Conservation (phyloP, 371 early-diverging fungal species). For the Circinella minor region DNA sequence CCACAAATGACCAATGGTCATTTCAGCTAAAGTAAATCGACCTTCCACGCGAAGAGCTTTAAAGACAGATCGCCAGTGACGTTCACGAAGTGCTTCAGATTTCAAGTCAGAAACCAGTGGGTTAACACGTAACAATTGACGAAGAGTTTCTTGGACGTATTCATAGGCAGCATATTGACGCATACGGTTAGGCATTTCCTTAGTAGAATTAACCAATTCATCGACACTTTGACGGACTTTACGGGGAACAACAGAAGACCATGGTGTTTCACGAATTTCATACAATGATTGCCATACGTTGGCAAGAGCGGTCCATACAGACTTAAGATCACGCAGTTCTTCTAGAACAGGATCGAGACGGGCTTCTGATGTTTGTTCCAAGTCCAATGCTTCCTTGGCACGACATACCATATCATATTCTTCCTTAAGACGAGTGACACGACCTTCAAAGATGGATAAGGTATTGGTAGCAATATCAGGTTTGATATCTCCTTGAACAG, state of each 20-base stretch:
- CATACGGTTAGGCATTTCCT: constrained; percentile 94
- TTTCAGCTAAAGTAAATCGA: constrained; percentile 71
- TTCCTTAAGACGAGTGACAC: constrained; percentile 82
- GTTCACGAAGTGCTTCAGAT: constrained; percentile 94
- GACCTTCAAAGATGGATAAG: constrained; percentile 86
- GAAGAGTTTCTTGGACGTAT: constrained; percentile 86
- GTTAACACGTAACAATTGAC: constrained; percentile 82
- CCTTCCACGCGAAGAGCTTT: constrained; percentile 81
- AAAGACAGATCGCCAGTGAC: constrained; percentile 96
- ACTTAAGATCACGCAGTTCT: constrained; percentile 91
- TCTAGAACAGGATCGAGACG: constrained; percentile 89
- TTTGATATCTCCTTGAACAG: constrained; percentile 92
- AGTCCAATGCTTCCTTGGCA: constrained; percentile 94
- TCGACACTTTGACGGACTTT: constrained; percentile 90
- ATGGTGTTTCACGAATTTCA: constrained; percentile 88
- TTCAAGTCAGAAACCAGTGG: constrained; percentile 88
- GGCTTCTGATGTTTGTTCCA: constrained; percentile 71
- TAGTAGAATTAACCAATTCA: constrained; percentile 77
- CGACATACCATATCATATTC: constrained; percentile 89
- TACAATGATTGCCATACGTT: constrained; percentile 83
- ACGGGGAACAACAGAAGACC: constrained; percentile 90
- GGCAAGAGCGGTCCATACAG: constrained; percentile 91
- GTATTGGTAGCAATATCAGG: constrained; percentile 86
- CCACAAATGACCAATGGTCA: constrained; percentile 97
- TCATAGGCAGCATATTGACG: constrained; percentile 98